Conservation (phyloP, 805 yeast genomes). For the Ogataea saltuana region DNA sequence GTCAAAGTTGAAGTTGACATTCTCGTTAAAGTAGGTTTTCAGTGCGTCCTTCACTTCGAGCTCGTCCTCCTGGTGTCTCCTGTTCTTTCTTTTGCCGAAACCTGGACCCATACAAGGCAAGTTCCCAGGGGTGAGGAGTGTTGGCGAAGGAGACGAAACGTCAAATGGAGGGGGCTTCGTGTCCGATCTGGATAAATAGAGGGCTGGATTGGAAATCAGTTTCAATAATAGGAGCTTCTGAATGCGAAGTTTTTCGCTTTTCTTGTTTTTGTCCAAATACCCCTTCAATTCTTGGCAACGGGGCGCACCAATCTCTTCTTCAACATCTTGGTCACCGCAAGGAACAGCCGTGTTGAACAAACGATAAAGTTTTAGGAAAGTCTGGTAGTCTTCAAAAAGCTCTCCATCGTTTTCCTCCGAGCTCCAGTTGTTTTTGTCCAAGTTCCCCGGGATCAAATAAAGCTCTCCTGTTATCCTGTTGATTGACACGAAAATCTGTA, state of each 20-base stretch:
- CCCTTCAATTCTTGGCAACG: constrained; percentile 14
- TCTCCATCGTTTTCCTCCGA: constrained; percentile 37
- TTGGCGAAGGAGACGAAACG: constrained; percentile 15
- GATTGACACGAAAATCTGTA: constrained; percentile 31
- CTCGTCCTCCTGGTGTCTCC: constrained; percentile 17
- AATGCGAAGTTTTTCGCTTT: constrained; percentile 17
- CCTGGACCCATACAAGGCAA: constrained; percentile 11
- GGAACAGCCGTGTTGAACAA: constrained; percentile 18
- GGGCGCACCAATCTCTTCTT: constrained; percentile 2
- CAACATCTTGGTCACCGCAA: neutral
- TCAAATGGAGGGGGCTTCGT: constrained; percentile 13
- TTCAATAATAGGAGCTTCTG: constrained; percentile 30
- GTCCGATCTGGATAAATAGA: constrained; percentile 13
- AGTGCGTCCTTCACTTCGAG: constrained; percentile 23
- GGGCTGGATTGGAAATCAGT: constrained; percentile 29
- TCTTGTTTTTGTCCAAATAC: constrained; percentile 16
- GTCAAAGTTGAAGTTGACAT: constrained; percentile 25
- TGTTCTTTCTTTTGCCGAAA: constrained; percentile 18
- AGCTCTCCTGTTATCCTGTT: constrained; percentile 38
- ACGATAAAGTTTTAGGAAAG: constrained; percentile 27
- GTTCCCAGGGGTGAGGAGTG: constrained; percentile 10
- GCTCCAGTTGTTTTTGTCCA: constrained; percentile 37
- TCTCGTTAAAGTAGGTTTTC: constrained; percentile 27
- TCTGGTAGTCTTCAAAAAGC: constrained; percentile 32
- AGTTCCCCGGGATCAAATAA: constrained; percentile 34